Percentiles rank a stretch among this genome's conserved stretches.
phyloP scores from a whole-genome alignment of 2,329 filamentous ascomycete species.

The Epichloe sp. region DNA sequence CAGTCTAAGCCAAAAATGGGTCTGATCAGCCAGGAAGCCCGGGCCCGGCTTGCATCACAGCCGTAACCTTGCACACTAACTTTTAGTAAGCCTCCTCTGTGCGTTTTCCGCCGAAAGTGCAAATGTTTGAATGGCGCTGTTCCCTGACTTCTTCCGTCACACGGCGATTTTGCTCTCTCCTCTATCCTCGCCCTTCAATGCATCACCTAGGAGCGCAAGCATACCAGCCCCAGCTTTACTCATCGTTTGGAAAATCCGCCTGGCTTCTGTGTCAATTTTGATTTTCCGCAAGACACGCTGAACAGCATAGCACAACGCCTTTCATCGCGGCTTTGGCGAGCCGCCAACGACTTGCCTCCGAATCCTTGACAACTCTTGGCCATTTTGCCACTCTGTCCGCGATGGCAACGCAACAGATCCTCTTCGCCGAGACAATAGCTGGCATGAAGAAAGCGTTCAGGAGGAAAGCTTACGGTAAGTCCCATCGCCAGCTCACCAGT shows the following conservation, averaged over 20 bases:
- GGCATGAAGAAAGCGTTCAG: conserved; percentile 57
- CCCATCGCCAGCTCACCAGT: not conserved
- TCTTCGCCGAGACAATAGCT: conserved; percentile 53
- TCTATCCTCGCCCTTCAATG: not conserved
- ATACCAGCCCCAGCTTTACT: not conserved
- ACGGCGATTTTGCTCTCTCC: not conserved
- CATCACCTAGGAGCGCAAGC: not conserved
- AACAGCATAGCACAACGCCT: not conserved
- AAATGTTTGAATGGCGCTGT: not conserved
- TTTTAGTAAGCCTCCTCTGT: not conserved
- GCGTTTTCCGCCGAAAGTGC: not conserved
- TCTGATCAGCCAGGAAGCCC: too few species aligned
- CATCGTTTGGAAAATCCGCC: not conserved
- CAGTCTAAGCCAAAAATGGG: not conserved
- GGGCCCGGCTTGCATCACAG: too few species aligned
- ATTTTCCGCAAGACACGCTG: not conserved
- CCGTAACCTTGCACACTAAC: not conserved
- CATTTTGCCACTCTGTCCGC: conserved; percentile 4
- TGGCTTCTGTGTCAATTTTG: not conserved
- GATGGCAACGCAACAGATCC: conserved; percentile 42
- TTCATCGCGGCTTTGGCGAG: not conserved
- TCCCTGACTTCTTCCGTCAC: conserved; percentile 2
- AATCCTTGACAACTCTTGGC: not conserved
- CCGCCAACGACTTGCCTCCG: not conserved
- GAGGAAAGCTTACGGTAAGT: conserved; percentile 46